These are phyloP conservation scores for Carex parvula DNA, from an alignment of 176 grass and related monocot species.

Conservation along the genomic window DNA sequence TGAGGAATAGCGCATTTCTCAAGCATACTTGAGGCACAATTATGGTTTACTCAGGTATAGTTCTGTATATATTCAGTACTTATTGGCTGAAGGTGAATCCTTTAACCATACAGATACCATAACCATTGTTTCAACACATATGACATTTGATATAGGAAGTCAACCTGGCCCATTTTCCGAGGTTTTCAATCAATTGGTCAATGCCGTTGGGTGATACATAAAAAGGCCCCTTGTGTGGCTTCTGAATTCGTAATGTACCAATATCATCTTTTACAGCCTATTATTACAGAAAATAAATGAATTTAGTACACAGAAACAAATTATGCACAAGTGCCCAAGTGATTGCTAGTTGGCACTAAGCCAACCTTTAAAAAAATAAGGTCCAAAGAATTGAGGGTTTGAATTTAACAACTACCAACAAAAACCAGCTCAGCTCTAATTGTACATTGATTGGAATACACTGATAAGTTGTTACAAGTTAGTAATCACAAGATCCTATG, in stretches of 20 bases:
- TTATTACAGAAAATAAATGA: conserved; percentile 26
- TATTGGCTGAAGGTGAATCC: background rate
- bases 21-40: background rate
- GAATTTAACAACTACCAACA: background rate
- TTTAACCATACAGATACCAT: conserved; percentile 19
- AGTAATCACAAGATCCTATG: background rate
- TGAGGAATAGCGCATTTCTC: background rate
- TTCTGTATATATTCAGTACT: background rate
- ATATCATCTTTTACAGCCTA: conserved; percentile 97
- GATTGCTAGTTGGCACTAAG: too few species aligned
- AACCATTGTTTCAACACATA: background rate
- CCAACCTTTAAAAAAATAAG: too few species aligned
- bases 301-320: background rate
- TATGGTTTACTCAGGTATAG: background rate
- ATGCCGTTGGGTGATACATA: conserved; percentile 86
- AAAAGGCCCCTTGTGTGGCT: conserved; percentile 93
- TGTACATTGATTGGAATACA: background rate
- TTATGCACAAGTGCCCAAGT: background rate
- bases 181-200: conserved; percentile 78
- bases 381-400: background rate
- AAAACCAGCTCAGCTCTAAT: background rate
- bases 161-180: conserved; percentile 95
- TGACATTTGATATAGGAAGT: background rate
- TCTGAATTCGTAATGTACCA: conserved; percentile 82
- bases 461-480: background rate